These are phyloP conservation scores for Aspergillus neotritici DNA, from an alignment of 2,329 filamentous ascomycete genomes.

Conservation along the genomic window DNA sequence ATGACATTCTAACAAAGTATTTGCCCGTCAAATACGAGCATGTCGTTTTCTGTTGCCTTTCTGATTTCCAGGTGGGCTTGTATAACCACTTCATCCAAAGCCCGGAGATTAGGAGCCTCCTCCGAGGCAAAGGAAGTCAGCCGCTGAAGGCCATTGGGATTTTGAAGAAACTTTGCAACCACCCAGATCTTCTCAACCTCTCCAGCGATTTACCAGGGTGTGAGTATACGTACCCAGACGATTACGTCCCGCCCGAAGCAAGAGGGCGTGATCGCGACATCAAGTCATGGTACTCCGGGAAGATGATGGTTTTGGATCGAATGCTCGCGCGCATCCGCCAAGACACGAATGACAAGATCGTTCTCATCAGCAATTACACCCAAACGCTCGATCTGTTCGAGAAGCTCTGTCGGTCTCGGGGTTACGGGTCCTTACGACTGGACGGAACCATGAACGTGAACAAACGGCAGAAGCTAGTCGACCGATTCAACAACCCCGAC, in stretches of 20 bases:
- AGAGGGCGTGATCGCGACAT: conserved; percentile 86
- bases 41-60: conserved; percentile 93
- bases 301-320: conserved; percentile 95
- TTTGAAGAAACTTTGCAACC: conserved; percentile 97
- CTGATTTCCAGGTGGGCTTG: conserved; percentile 84
- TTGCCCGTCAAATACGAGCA: conserved; percentile 98
- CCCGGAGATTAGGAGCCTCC: conserved; percentile 84
- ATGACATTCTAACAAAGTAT: conserved; percentile 97
- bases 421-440: conserved; percentile 80
- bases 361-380: conserved; percentile 97
- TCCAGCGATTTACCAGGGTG: conserved; percentile 79
- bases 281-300: conserved; percentile 93
- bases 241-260: conserved; percentile 81
- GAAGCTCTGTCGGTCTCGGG: conserved; percentile 74
- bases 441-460: conserved; percentile 98
- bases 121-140: conserved; percentile 90
- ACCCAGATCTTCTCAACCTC: conserved; percentile 85
- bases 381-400: conserved; percentile 94
- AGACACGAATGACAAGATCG: conserved; percentile 98
- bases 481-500: conserved; percentile 93
- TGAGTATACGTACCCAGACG: conserved; percentile 73
- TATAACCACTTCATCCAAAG: conserved; percentile 98
- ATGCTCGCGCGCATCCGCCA: conserved; percentile 95
- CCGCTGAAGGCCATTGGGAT: conserved; percentile 94
- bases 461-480: conserved; percentile 93